Base-by-base conservation (phyloP, 169 alveolate genomes). In the Plasmodium gallinaceum region DNA sequence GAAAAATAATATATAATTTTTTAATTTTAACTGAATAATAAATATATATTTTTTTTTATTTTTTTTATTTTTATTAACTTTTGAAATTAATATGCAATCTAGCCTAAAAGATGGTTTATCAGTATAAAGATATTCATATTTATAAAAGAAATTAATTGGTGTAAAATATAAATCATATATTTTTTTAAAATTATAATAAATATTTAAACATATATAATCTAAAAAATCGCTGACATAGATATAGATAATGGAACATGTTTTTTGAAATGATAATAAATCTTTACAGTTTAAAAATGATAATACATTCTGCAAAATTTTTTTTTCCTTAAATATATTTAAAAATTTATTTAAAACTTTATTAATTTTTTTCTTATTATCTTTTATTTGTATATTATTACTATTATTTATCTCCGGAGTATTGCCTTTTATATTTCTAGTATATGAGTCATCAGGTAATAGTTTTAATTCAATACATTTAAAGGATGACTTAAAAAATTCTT, bases 21-120 rank as follows among this genome's bases (percentile, higher is more conserved):
- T 32, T 32, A 2, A 2, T 2, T 32, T 32, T 32, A n/a, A n/a
- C 4, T 32, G 6, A 32, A 2, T 32, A 32, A 32, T 32, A 32
- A 2, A 32, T 32, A 32, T 32, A 32, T 32, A 32, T 32, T 32
- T 32, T 32, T 32, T 32, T 32, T 32, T 32, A 32, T 32, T 32
- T 32, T 32, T 8, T 52, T 52, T 52, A 6, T 9, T 5, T 52
- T n/a, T 6, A 52, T 45, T 80, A 12, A 80, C 90, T 80, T 68
- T 80, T 46, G 90, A 78, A 46, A 80, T 58, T 2, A 80, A 22
- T 16, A 80, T 80, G 57, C 90, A 80, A n/a, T 80, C 90, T 2
- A 80, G 32, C 5, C 90, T 78, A 65, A 32, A 80, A n/a, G 90
- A 80, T 32, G 90, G 90, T 5, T 80, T 80, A 26, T 80, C 90